phyloP scores from a whole-genome alignment of 2,329 filamentous ascomycete species.

The Blumeria graminis region DNA sequence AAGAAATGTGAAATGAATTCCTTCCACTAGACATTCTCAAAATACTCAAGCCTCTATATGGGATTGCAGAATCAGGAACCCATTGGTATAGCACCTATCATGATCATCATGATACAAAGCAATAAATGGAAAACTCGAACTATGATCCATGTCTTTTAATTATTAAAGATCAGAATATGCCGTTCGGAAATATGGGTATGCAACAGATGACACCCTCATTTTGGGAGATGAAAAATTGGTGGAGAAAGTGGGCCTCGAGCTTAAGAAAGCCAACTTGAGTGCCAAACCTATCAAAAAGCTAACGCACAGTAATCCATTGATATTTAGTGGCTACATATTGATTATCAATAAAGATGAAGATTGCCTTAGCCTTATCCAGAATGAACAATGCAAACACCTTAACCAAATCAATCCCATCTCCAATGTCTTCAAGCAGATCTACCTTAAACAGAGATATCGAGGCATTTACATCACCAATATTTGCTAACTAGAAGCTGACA shows the following conservation, averaged over 20 bases:
- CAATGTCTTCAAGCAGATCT: neutral
- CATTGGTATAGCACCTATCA: too few species aligned
- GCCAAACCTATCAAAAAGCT: neutral
- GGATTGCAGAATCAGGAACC: too few species aligned
- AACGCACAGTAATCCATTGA: neutral
- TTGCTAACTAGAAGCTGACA: neutral
- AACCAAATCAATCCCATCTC: neutral
- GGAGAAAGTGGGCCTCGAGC: neutral
- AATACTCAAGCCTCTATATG: too few species aligned
- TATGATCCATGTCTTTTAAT: neutral
- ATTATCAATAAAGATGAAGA: neutral
- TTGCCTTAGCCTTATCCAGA: neutral
- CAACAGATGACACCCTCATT: conserved; percentile 3
- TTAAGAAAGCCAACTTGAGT: too few species aligned
- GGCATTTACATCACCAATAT: neutral
- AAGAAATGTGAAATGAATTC: neutral
- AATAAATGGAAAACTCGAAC: neutral
- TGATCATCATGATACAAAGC: neutral
- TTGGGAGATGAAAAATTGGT: neutral
- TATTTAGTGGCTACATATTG: conserved; percentile 1
- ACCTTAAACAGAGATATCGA: neutral
- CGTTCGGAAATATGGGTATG: conserved; percentile 2
- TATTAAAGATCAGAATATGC: neutral
- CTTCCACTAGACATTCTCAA: too few species aligned
- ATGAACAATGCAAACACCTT: neutral